These are phyloP conservation scores for Vickermania spadyakhi DNA, from an alignment of 208 protist genomes.

Conservation along the genomic window DNA sequence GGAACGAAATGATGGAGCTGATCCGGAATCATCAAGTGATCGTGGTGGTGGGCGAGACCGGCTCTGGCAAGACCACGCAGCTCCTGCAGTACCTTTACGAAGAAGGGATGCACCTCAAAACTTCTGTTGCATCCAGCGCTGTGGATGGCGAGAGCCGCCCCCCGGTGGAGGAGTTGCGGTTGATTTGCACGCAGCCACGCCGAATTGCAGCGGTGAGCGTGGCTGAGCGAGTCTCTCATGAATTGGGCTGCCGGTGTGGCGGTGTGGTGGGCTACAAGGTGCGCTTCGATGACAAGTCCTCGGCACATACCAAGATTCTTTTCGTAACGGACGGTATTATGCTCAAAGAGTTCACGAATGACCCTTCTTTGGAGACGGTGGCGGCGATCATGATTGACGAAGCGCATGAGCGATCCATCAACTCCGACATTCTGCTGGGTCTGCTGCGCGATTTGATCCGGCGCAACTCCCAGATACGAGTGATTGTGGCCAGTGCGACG, in stretches of 20 bases:
- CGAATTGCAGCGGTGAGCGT: conserved; percentile 99
- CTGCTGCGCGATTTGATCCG: conserved; percentile 77
- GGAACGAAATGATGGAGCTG: conserved; percentile 81
- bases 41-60: conserved; percentile 92
- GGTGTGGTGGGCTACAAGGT: conserved; percentile 95
- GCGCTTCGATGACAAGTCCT: conserved; percentile 96
- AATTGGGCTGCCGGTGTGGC: conserved; percentile 83
- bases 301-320: conserved; percentile 82
- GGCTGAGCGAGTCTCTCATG: conserved; percentile 95
- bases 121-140: not conserved
- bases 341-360: conserved; percentile 94
- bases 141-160: conserved; percentile 6
- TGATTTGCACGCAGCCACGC: conserved; percentile 98
- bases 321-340: conserved; percentile 99
- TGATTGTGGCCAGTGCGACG: conserved; percentile 98
- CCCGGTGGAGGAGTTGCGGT: conserved; percentile 33
- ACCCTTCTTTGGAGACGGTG: conserved; percentile 92
- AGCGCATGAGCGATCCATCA: conserved; percentile 96
- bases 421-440: conserved; percentile 90
- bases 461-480: conserved; percentile 85
- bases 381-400: conserved; percentile 99
- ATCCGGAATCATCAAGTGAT: conserved; percentile 70
- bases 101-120: conserved; percentile 62
- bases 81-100: conserved; percentile 87
- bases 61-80: conserved; percentile 91